Evolutionary conservation across 805 yeast species (phyloP).

Genomic region (Yamadazyma takamatsuzukensis): DNA sequence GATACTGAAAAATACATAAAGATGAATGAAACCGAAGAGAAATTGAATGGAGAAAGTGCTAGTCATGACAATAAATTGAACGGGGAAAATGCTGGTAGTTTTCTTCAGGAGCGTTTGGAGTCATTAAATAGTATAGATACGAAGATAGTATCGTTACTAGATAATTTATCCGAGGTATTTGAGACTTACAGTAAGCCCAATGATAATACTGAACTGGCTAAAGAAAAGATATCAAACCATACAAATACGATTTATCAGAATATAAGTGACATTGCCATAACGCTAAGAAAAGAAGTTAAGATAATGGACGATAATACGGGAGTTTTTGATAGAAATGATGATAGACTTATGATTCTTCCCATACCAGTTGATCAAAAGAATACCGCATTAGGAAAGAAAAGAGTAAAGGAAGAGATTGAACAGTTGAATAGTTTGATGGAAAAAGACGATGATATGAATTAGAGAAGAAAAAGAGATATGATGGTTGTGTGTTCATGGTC

Average conservation of each 20-base stretch:
- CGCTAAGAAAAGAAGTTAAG: constrained; percentile 63
- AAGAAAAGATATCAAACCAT: constrained; percentile 40
- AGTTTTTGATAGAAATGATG: constrained; percentile 41
- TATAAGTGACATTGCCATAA: constrained; percentile 56
- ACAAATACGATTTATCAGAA: constrained; percentile 49
- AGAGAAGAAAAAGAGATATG: constrained; percentile 1
- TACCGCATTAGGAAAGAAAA: constrained; percentile 58
- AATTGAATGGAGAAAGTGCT: too few species aligned
- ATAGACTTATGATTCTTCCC: constrained; percentile 56
- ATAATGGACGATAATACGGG: constrained; percentile 58
- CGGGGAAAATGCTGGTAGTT: too few species aligned
- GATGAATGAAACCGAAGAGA: too few species aligned
- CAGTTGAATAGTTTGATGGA: constrained; percentile 13
- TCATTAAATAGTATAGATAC: constrained; percentile 50
- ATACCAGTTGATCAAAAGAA: constrained; percentile 68
- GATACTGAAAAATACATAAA: too few species aligned
- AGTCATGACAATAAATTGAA: background rate
- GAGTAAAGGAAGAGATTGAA: constrained; percentile 47
- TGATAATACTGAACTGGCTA: constrained; percentile 19
- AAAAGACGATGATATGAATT: background rate
- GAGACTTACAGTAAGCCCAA: constrained; percentile 34
- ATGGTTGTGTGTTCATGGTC: background rate
- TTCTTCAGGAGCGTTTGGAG: constrained; percentile 50
- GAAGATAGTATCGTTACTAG: constrained; percentile 49
- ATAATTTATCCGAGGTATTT: constrained; percentile 45